Evolutionary conservation across 108 stramenopile genomes (phyloP), one percentile per base, ranked within the genome.

Genomic region (Nannochloropsis gaditana): DNA sequence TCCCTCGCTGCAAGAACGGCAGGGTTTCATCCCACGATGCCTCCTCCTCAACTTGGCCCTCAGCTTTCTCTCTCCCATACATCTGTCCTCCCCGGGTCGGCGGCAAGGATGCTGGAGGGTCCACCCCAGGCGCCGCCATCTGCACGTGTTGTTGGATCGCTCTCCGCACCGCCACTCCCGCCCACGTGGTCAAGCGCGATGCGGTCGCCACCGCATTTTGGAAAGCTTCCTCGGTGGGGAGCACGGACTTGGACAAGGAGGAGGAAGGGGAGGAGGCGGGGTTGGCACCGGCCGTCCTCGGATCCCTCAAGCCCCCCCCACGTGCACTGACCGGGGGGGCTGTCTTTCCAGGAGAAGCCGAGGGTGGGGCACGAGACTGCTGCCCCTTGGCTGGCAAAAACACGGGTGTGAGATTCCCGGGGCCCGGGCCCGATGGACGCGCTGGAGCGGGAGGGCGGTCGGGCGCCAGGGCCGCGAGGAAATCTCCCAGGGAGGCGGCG

Each of bases 91-190:
- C 31, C 31, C 31, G 31, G 0, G 31, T 1, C 31, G 31, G 31
- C 31, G 31, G 31, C 31, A 31, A 31, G 31, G 31, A 31, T 31
- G 9, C n/a, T 44, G 41, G 41, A 42, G 9, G 21, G 10, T 31
- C 10, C 45, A 11, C 19, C 41, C 83, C 9, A 9, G 84, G 41
- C 45, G 79, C 9, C 1, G 79, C 41, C 43, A 50, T 15, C 9
- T 15, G 85, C 19, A 84, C 45, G 21, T 79, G 86, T 80, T 81
- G 79, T 41, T 44, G 79, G 45, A 97, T 91, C 11, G 96, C 96
- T 43, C 94, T 90, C 45, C 94, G 94, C 79, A 97, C 93, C 10
- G 94, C 96, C 47, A 93, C 86, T 4, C 94, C 97, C 17, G 97
- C 97, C 97, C 97, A 97, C 83, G 92, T 89, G 17, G 96, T 94